These are phyloP conservation scores for Cutaneotrichosporon mucoides DNA, from an alignment of 1,284 basidiomycete species.

Conservation along the genomic window DNA sequence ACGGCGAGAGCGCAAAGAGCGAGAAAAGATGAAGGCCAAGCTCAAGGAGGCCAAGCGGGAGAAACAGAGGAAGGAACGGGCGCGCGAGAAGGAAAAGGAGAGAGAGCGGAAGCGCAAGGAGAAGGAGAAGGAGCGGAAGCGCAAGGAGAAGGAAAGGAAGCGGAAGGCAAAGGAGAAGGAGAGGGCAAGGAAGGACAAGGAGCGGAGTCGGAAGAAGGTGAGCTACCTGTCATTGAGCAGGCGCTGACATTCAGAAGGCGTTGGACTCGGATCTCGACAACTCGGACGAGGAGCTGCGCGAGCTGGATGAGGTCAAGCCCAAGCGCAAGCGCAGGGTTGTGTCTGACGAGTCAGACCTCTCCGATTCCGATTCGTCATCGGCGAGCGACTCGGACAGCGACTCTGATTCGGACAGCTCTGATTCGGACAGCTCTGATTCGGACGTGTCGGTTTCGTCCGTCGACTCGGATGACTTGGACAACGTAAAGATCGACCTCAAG, in stretches of 20 bases:
- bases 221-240: not conserved
- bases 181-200: conserved; percentile 31
- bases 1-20: conserved; percentile 22
- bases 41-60: conserved; percentile 22
- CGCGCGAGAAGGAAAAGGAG: conserved; percentile 31
- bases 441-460: conserved; percentile 29
- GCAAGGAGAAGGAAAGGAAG: conserved; percentile 31
- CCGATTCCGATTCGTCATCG: conserved; percentile 14
- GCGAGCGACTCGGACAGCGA: conserved; percentile 51
- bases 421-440: conserved; percentile 1
- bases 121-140: conserved; percentile 29
- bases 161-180: conserved; percentile 33
- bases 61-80: conserved; percentile 20
- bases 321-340: conserved; percentile 14
- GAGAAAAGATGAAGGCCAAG: conserved; percentile 24
- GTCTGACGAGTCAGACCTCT: conserved; percentile 13
- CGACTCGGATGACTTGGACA: conserved; percentile 37
- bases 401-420: conserved; percentile 35
- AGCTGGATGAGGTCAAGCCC: conserved; percentile 9
- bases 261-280: conserved; percentile 16
- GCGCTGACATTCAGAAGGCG: not conserved
- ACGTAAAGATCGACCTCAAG: conserved; percentile 11
- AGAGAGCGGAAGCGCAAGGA: conserved; percentile 28
- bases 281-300: conserved; percentile 21
- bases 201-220: conserved; percentile 32